Evolutionary conservation across 2,329 filamentous ascomycete species (phyloP), one percentile per base, ranked within the genome.

Genomic region (Ophiostoma perfectum): DNA sequence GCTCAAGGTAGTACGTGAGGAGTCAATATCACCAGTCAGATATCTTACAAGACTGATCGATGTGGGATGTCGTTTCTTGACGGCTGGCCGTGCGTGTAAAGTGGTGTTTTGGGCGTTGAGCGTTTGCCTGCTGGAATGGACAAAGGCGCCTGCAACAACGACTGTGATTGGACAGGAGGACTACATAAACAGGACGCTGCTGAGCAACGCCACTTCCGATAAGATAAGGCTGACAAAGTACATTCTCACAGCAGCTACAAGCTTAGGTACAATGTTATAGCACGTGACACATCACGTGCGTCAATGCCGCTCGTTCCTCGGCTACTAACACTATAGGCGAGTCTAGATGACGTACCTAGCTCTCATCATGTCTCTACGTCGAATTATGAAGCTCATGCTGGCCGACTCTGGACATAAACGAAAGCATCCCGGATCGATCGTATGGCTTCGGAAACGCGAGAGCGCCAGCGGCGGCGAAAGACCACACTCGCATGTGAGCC

Each of bases 401-500:
- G 27, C 27, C 27, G 27, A 27, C 27, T 27, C 27, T 27, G 27
- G 27, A 27, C 27, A 27, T 27, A 27, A 27, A 27, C 27, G 27
- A 27, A 27, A 27, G 27, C 27, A 27, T 27, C 27, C 27, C 1
- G 27, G 27, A 27, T 27, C 27, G 1, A 27, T 27, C 27, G 1
- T 2, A 27, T 27, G 27, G 27, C 27, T 27, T 55, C 49, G 18
- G 49, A 55, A 11, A 27, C 12, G 8, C 49, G 49, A 7, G 70
- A 70, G 14, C 70, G 70, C 2, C 70, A 66, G 60, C 70, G 70
- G 5, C 70, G 70, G 12, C 68, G 70, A 49, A 70, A 70, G 64
- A 75, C 80, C n/a, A 73, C 78, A 1, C 72, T 80, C 6, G 80
- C 79, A 14, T 81, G 80, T 69, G 78, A 80, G 67, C 75, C 77